Base-by-base conservation (phyloP, 371 early-diverging fungal species). In the Nematocida major region DNA sequence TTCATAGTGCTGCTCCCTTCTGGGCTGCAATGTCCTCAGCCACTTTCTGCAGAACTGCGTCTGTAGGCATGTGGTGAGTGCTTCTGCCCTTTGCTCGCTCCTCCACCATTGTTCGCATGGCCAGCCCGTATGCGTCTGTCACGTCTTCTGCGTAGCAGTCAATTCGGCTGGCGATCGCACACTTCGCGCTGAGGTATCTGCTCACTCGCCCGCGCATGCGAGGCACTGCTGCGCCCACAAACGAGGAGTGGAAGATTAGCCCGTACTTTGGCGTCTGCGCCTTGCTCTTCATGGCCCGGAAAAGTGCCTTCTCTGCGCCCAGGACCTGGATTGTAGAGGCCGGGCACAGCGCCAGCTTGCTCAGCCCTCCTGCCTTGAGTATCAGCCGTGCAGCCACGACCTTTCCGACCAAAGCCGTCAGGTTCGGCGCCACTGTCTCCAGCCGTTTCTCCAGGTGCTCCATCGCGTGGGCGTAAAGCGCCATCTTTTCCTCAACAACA, bases 241-340 rank as follows among this genome's bases (percentile, higher is more conserved):
- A 86, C 32, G 90, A 89, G 36, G 93, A 90, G 82, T 93, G 91
- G 84, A 90, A 95, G 76, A 95, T 89, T 62, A 93, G 86, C 83
- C 96, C 96, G 82, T 93, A 93, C 87, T 95, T 94, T 79, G 95
- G 95, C 34, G 95, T 95, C 84, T 92, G 89, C 81, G 90, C 87
- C 86, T 92, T 91, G 67, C 90, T 89, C 88, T 92, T 93, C 79
- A 95, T 84, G 7, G 95, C 93, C 78, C 93, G 89, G 88, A 93
- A 93, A 50, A 93, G 88, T 26, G 93, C 93, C 88, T 95, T 95
- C 86, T 95, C 94, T 59, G 96, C 94, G 84, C 96, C 96, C 26
- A 93, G 88, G 59, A 95, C 92, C 87, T 95, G 96, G 66, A 95
- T 89, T 68, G 94, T 93, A 62, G 91, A 91, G 39, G 93, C 92